Base-by-base conservation (phyloP, 1,284 basidiomycete genomes). In the Taiwanofungus camphoratus region DNA sequence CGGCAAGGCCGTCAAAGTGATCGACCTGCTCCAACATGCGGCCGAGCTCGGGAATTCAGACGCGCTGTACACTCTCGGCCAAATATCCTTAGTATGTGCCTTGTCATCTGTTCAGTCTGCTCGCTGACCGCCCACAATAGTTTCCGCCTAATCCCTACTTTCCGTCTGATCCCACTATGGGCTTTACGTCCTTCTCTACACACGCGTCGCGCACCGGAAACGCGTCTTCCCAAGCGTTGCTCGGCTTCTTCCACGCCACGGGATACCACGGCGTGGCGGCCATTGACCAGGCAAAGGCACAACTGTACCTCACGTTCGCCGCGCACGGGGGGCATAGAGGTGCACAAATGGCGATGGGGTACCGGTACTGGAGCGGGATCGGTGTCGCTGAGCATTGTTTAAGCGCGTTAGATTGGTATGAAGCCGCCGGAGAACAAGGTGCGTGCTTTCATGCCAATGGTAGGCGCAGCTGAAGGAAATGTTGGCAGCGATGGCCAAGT, bases 291-390 rank as follows among this genome's bases (percentile, higher is more conserved):
- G 77, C 74, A 7, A 79, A 83, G 63, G 91, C 95, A 0, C 80
- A 95, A 45, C 69, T 98, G 0, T 91, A 97, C 61, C 92, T 94
- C 61, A 95, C 92, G 0, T 94, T 98, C 58, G 85, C 92, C 2
- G 93, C 92, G 2, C 81, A 92, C 42, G 86, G 87, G 13, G 90
- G 87, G 0, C 77, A 94, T 64, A 79, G 83, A 52, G 82, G 87
- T 4, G 88, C 95, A 0, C 87, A 94, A 61, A 93, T 95, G 88
- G 81, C 92, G 0, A 71, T 99, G 29, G 96, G 85, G 0, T 98
- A 95, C 63, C 79, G 93, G n/a, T 86, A 94, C 60, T 96, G 91
- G 87, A 85, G 86, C 20, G 96, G 96, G 0, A 94, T 99, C 47
- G 91, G 93, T 5, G 86, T 89, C 0, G 72, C 82, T 41, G 92